These are phyloP conservation scores for Tympanopsis confertula DNA, from an alignment of 2,329 filamentous ascomycete genomes.

Conservation along the genomic window DNA sequence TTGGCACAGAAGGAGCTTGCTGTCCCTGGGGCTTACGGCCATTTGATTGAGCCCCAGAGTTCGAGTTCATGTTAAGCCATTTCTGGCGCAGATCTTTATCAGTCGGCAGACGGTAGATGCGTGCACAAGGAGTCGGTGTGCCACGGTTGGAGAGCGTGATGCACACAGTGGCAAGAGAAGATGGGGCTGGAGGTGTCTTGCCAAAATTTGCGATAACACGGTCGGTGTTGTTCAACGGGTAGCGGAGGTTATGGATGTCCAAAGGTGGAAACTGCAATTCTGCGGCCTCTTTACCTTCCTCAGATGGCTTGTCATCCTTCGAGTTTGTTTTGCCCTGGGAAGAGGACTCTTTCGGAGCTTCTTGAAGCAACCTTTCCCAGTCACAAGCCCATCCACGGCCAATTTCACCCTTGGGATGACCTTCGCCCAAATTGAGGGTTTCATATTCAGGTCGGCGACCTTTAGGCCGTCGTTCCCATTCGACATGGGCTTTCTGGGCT, in stretches of 20 bases:
- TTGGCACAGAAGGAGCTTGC: background rate
- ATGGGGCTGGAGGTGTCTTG: too few relatives aligned
- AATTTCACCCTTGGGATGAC: conserved; percentile 42
- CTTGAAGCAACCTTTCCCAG: conserved; percentile 37
- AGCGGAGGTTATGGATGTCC: too few relatives aligned
- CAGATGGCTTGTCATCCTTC: too few relatives aligned
- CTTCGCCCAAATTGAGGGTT: conserved; percentile 38
- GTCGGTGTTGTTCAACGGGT: too few relatives aligned
- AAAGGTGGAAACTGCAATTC: too few relatives aligned
- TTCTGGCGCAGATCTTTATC: background rate
- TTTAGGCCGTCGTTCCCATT: conserved; percentile 48
- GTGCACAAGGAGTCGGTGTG: background rate
- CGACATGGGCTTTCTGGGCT: conserved; percentile 30
- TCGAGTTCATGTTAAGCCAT: background rate
- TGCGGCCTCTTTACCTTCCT: too few relatives aligned
- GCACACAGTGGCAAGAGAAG: background rate
- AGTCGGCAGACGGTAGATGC: background rate
- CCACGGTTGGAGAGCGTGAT: background rate
- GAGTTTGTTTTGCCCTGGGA: too few relatives aligned
- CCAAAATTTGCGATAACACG: too few relatives aligned
- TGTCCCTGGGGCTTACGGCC: background rate
- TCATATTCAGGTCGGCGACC: conserved; percentile 46
- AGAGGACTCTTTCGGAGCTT: background rate
- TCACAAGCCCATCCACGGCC: conserved; percentile 55
- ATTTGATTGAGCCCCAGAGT: background rate